phyloP scores from a whole-genome alignment of 495 filamentous ascomycete species.

The Neurospora discreta region DNA sequence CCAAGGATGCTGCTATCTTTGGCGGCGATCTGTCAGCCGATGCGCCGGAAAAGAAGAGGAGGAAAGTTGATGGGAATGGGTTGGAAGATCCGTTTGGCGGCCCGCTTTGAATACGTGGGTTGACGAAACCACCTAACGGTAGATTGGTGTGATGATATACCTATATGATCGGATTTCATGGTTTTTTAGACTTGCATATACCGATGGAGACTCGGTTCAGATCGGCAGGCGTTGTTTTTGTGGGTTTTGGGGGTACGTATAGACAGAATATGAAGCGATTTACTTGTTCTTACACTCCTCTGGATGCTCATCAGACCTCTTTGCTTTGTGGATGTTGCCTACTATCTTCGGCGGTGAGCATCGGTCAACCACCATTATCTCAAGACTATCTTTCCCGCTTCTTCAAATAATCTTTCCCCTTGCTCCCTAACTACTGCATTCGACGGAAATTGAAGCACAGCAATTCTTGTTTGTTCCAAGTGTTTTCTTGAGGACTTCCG shows the following conservation, averaged over 20 bases:
- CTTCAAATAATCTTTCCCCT: background rate
- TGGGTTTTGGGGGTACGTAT: background rate
- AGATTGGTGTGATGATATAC: background rate
- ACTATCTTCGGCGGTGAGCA: background rate
- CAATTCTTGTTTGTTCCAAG: background rate
- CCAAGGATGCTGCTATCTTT: slow-evolving; percentile 34
- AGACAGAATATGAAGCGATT: background rate
- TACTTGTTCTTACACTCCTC: background rate
- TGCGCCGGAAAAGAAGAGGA: slow-evolving; percentile 40
- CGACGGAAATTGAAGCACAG: too few relatives aligned
- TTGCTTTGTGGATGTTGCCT: background rate
- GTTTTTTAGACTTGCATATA: background rate
- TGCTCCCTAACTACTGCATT: background rate
- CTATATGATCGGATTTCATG: background rate
- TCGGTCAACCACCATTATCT: background rate
- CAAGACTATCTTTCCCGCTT: background rate
- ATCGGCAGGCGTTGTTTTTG: background rate
- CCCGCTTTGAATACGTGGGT: slow-evolving; percentile 4
- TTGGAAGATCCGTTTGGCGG: slow-evolving; percentile 49
- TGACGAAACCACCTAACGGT: background rate
- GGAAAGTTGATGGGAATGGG: slow-evolving; percentile 45
- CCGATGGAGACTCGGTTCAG: background rate
- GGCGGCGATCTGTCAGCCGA: slow-evolving; percentile 17
- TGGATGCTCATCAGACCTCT: background rate
- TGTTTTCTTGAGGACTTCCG: background rate